Conservation (phyloP, 768 basidiomycete genomes). For the Leccinum truebloodii region DNA sequence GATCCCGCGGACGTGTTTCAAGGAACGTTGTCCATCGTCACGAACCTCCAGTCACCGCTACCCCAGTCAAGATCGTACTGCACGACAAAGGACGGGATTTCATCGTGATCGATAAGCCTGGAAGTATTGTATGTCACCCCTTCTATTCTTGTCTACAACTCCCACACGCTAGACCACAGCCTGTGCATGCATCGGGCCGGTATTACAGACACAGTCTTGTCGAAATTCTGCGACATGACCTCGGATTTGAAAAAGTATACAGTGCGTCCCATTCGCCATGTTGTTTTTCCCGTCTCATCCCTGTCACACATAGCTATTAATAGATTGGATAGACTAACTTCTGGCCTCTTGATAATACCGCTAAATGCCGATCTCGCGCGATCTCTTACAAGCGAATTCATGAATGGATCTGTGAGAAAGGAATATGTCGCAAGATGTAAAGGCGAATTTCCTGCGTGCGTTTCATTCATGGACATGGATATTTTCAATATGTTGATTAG, state of each 20-base stretch:
- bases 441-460: conserved; percentile 85
- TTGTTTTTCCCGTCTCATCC: neutral
- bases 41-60: conserved; percentile 91
- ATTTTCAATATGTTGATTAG: neutral
- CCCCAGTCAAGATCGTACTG: conserved; percentile 75
- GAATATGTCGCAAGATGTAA: conserved; percentile 89
- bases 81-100: conserved; percentile 80
- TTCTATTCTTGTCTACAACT: neutral
- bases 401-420: conserved; percentile 79
- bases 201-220: conserved; percentile 88
- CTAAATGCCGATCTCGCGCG: conserved; percentile 69
- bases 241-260: conserved; percentile 78
- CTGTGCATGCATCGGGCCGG: conserved; percentile 89
- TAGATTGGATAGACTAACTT: conserved; percentile 90
- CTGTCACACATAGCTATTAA: conserved; percentile 70
- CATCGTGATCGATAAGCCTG: conserved; percentile 95
- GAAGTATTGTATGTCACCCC: conserved; percentile 80
- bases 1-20: conserved; percentile 3
- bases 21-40: conserved; percentile 96
- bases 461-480: conserved; percentile 13
- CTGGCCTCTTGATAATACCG: conserved; percentile 93
- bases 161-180: conserved; percentile 42
- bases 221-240: conserved; percentile 82
- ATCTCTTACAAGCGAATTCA: conserved; percentile 76
- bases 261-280: conserved; percentile 52